Conservation (phyloP, 768 basidiomycete genomes). For the Serendipita sp. region DNA sequence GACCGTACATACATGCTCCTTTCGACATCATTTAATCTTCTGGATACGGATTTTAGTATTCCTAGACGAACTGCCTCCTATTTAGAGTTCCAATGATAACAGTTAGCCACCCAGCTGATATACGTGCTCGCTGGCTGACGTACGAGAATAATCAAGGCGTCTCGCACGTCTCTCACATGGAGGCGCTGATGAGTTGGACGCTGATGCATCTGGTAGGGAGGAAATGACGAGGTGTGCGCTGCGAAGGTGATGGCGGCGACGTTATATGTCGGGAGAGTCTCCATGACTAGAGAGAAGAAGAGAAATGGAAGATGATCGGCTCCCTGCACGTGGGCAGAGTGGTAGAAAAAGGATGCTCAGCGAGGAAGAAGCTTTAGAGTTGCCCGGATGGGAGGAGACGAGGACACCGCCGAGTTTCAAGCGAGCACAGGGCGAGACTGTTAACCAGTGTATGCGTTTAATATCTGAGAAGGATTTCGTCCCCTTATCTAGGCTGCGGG, state of each 20-base stretch:
- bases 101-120: not conserved
- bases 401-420: slow-evolving; percentile 1
- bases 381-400: slow-evolving; percentile 1
- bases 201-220: slow-evolving; percentile 31
- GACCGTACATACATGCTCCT: slow-evolving; percentile 37
- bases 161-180: slow-evolving; percentile 47
- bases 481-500: slow-evolving; percentile 1
- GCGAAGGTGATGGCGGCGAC: not conserved
- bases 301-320: slow-evolving; percentile 2
- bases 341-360: not conserved
- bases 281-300: slow-evolving; percentile 2
- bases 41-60: slow-evolving; percentile 29
- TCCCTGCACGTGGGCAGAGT: not conserved
- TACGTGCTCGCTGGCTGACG: not conserved
- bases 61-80: slow-evolving; percentile 43
- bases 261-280: slow-evolving; percentile 1
- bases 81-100: not conserved
- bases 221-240: slow-evolving; percentile 19
- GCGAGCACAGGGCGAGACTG: not conserved
- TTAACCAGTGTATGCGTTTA: not conserved
- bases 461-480: not conserved
- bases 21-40: slow-evolving; percentile 46
- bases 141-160: slow-evolving; percentile 43
- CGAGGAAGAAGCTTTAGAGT: not conserved
- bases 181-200: slow-evolving; percentile 48